Evolutionary conservation across 257 asterid species (phyloP).

Genomic region (Solanum etuberosum): DNA sequence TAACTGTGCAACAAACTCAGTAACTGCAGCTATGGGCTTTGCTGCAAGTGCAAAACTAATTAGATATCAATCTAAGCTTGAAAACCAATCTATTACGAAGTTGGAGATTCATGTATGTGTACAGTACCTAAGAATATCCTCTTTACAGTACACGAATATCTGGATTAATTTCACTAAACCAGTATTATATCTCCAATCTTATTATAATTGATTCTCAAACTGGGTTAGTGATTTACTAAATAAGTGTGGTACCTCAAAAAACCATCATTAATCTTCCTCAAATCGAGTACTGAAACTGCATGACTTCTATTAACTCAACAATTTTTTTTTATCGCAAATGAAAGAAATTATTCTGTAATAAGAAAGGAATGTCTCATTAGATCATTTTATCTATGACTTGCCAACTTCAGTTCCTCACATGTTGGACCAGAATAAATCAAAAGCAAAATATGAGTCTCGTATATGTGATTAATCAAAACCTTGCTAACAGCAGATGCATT

Average conservation of each 20-base stretch:
- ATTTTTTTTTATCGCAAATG: neutral
- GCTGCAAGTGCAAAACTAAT: constrained; percentile 29
- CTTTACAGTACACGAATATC: neutral
- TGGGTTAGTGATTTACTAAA: neutral
- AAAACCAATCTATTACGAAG: neutral
- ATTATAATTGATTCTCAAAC: neutral
- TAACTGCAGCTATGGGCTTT: constrained; percentile 50
- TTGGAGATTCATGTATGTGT: neutral
- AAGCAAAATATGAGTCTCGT: neutral
- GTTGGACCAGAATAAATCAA: neutral
- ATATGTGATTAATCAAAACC: neutral
- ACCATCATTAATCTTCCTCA: neutral
- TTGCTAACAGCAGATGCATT: neutral
- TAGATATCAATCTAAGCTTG: neutral
- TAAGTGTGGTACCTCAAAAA: neutral
- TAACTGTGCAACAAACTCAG: constrained; percentile 77
- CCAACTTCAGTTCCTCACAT: neutral
- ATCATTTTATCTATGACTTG: neutral
- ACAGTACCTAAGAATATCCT: neutral
- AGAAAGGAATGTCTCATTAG: neutral
- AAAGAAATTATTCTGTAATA: neutral
- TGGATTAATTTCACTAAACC: constrained; percentile 16
- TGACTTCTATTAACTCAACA: neutral
- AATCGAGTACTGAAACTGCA: neutral
- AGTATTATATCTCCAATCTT: neutral